Evolutionary conservation across 306 rosid species (phyloP), one percentile per base, ranked within the genome.

Genomic region (Carpinus viminea): DNA sequence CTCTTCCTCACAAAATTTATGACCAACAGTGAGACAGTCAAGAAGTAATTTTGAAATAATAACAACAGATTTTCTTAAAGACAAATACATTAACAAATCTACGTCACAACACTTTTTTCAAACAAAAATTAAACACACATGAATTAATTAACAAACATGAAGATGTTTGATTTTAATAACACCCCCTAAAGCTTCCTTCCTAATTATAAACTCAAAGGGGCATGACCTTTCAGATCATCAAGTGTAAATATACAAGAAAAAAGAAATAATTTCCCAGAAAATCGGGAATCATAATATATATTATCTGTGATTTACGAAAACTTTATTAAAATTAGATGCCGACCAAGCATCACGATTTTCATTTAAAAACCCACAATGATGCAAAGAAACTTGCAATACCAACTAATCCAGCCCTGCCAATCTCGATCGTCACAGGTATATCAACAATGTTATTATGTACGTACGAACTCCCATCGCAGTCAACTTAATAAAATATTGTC

Each of bases 321-420:
- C 12, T 78, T 78, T 50, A 76, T 50, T 21, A 72, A 73, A 52
- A 74, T 85, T 81, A 91, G 87, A 87, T 74, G 79, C 93, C 89
- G 91, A 80, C 89, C 88, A 80, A 79, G 74, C 83, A 88, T 79
- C 61, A 80, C 65, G 57, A 71, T 78, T 78, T 83, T 85, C 85
- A 76, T 78, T 73, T 57, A 83, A 70, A 81, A 76, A 75, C 77
- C 43, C 62, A 66, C 65, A 74, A 60, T 75, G 75, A 86, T 77
- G 84, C 77, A 79, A 82, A 70, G 64, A 72, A 70, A 79, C 68
- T 68, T 62, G 70, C 74, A 50, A 60, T 76, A 80, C 84, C 74
- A 77, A 76, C 89, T 83, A 90, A 88, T 76, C 89, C 79, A 11
- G 11, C 66, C 57, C 36, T 66, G 45, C 70, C 62, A 47, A 55